Percentiles rank a stretch among this genome's conserved stretches.
These are phyloP conservation scores for Dactylellina leptospora DNA, from an alignment of 2,329 filamentous ascomycete species.

Conservation along the genomic window DNA sequence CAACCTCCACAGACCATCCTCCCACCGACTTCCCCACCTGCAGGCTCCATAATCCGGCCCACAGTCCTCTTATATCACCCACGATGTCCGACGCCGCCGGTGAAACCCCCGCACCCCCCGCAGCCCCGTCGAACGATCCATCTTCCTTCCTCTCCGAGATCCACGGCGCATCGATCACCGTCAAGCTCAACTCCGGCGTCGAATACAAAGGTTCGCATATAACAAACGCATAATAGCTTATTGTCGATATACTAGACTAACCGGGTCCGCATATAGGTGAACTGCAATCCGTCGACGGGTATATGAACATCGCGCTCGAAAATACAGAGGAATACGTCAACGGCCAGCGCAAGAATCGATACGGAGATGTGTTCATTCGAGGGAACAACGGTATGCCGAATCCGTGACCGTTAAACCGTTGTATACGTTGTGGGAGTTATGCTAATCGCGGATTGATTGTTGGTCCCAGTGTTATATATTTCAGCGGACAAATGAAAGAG, in stretches of 20 bases:
- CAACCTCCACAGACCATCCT: background rate
- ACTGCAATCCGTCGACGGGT: conserved; percentile 95
- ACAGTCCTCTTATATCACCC: background rate
- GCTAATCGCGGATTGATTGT: background rate
- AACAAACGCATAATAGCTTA: background rate
- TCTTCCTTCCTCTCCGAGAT: conserved; percentile 93
- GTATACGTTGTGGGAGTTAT: background rate
- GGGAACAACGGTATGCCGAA: conserved; percentile 70
- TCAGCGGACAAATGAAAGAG: conserved; percentile 50
- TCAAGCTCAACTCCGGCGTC: conserved; percentile 98
- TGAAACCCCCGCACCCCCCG: conserved; percentile 5
- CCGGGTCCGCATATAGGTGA: conserved; percentile 72
- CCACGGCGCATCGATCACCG: conserved; percentile 90
- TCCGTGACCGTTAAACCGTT: background rate
- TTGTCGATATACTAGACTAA: background rate
- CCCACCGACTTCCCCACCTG: too few species aligned
- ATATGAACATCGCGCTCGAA: conserved; percentile 99
- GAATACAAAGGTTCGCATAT: conserved; percentile 82
- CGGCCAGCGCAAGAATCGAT: conserved; percentile 69
- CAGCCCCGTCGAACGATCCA: conserved; percentile 72
- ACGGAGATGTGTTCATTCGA: conserved; percentile 74
- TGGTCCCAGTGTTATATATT: conserved; percentile 43
- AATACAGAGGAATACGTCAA: conserved; percentile 90
- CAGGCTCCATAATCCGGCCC: too few species aligned
- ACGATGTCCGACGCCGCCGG: conserved; percentile 36